Evolutionary conservation across 495 filamentous ascomycete species (phyloP), one percentile per base, ranked within the genome.

Genomic region (Podospora australis): DNA sequence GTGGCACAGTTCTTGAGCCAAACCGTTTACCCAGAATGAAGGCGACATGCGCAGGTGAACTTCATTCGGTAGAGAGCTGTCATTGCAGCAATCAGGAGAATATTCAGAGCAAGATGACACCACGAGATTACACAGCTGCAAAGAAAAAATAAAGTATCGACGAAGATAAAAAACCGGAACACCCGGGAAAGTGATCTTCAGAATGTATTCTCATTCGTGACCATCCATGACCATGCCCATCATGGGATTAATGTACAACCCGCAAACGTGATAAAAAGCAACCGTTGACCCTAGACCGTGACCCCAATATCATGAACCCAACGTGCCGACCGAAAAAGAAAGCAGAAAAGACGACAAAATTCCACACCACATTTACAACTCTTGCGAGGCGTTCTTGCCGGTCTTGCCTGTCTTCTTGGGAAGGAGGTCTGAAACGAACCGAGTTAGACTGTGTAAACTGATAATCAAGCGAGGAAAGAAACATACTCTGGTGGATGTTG

Each of bases 401-500:
- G 79, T 75, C 84, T 95, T 95, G 65, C 80, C 78, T 32, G 90
- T 94, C 85, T 96, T 96, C 88, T 96, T 95, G 70, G 90, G 90
- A 17, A 96, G 84, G 38, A 96, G 87, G 73, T 96, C 90, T 96
- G 61, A 26, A 53, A 62, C 50, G 36, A 23, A 9, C 52, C n/a
- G 17, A 21, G 67, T 87, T 71, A 84, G 78, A 51, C 34, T 22
- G 7, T 3, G 10, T 19, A 34, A 21, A 17, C 30, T 2, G 4
- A 17, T 43, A 22, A 13, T 20, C 43, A 30, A 7, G n/a, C 0
- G 34, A n/a, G 29, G 29, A 42, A n/a, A 17, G 2, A 10, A 52
- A 80, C 90, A 56, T 79, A 96, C 90, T 96, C 72, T 94, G 88
- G 78, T 96, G 90, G 56, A 95, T 95, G 81, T 95, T 95, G 68